Percentiles rank a stretch among this genome's conserved stretches.
phyloP scores from a whole-genome alignment of 1,284 basidiomycete genomes.

The Crucibulum parvulum region DNA sequence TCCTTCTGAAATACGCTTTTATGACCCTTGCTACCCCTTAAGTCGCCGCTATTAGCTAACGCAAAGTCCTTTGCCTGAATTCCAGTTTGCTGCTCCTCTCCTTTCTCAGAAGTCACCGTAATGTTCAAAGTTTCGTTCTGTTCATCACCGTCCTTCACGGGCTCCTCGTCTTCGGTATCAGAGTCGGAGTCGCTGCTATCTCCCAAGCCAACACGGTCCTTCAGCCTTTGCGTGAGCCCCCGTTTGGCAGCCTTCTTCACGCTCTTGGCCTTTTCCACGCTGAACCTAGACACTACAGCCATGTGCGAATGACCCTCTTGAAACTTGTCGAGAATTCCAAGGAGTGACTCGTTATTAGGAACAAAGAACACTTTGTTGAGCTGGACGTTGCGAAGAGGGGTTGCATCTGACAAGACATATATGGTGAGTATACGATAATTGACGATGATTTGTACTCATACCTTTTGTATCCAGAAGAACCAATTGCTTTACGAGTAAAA shows the following conservation, averaged over 20 bases:
- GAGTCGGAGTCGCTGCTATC: conserved; percentile 47
- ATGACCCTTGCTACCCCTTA: neutral
- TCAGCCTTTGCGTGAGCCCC: conserved; percentile 71
- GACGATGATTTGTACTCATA: conserved; percentile 25
- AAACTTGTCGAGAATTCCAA: conserved; percentile 89
- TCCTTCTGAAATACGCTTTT: conserved; percentile 55
- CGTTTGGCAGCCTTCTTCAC: conserved; percentile 75
- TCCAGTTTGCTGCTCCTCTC: neutral
- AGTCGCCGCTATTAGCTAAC: neutral
- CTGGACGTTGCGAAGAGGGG: conserved; percentile 79
- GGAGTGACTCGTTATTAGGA: conserved; percentile 84
- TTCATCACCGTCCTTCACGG: too few species aligned
- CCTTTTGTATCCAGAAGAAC: conserved; percentile 90
- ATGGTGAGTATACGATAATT: too few species aligned
- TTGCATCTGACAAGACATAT: conserved; percentile 60
- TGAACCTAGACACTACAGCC: conserved; percentile 83
- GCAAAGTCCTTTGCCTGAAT: neutral
- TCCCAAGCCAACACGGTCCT: conserved; percentile 68
- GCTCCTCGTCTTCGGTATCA: conserved; percentile 29
- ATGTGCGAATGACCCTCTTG: conserved; percentile 93
- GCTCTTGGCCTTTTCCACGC: conserved; percentile 62
- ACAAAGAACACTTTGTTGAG: conserved; percentile 89
- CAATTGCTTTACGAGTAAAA: conserved; percentile 86
- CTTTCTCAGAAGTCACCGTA: neutral
- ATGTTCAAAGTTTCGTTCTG: neutral